Base-by-base conservation (phyloP, 345 rosid genomes). In the Eucalyptus regnans region DNA sequence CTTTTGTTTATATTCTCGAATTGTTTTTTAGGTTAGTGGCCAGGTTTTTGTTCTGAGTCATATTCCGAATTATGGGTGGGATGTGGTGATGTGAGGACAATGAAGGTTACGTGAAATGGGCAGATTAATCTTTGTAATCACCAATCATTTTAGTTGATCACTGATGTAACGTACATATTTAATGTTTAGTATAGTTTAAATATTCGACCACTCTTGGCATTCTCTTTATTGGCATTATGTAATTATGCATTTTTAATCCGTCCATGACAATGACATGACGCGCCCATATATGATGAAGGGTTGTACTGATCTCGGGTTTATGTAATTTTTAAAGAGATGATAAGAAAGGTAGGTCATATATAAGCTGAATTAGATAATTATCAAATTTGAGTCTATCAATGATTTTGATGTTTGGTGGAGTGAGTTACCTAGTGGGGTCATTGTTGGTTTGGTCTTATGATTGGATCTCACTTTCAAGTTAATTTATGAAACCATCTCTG, bases 251-350 rank as follows among this genome's bases (percentile, higher is more conserved):
- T 76, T 71, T 9, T 37, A 33, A 71, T 71, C 7, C 2, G 11
- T n/a, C 5, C 0, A 0, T 3, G 0, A 37, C 7, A 22, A 10
- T 1, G 1, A 20, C 46, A 0, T 18, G 8, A 33, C 1, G 1
- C 2, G 0, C 3, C 18, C 71, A 29, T 8, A 29, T 9, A 16
- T 68, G 12, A 1, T 1, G 44, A 33, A 37, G 23, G 44, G 6
- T 68, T 9, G 44, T 68, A 17, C 33, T 0, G 12, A 68, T 68
- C 80, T 33, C 0, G 0, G 12, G 7, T 17, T 33, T 17, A 17
- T 31, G 12, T 16, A 33, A 31, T 16, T 15, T 68, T 16, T n/a
- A 31, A 4, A 68, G 23, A 16, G 43, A 16, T 17, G 80, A 68
- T 68, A 31, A 68, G 80, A 16, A 68, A 33, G 80, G 22, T 8